Base-by-base conservation (phyloP, 2,329 filamentous ascomycete genomes). In the Aspergillus pseudoviridinutans region DNA sequence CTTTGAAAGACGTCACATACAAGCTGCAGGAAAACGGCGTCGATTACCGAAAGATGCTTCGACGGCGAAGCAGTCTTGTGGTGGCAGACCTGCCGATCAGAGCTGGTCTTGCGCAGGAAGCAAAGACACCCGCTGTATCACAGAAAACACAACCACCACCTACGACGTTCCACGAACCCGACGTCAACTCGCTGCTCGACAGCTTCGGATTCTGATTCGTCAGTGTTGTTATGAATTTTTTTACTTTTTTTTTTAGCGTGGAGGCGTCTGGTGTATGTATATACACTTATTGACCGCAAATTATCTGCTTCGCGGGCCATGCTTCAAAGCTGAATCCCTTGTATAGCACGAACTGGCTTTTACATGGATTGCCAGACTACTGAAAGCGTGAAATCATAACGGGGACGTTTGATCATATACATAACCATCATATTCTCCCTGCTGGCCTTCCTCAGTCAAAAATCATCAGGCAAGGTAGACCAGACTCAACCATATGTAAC, bases 151-250 rank as follows among this genome's bases (percentile, higher is more conserved):
- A 87, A 66, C 81, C 84, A 14, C 82, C 87, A 17, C 86, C 91
- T 1, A 91, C 88, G 22, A 86, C 88, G 61, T 97, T 97, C 71
- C 83, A 95, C 66, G 94, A 99, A 74, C 94, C 94, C n/a, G 92
- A 96, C 76, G 84, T 90, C 28, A 91, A 85, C 71, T 93, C 91
- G 58, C 76, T 99, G 69, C 80, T 97, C 66, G 93, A 97, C 79
- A 92, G 85, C 72, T 97, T 97, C 82, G 93, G 93, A 1, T 94
- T 97, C 71, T 97, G 63, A 53, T 24, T 24, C 27, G 52, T 22
- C 54, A 20, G 6, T 27, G 14, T 54, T 57, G 55, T 20, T 51
- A 10, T 46, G 6, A 4, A 14, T 27, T 6, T 17, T 47, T n/a
- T 4, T 41, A n/a, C n/a, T 20, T 7, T 6, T 17, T 47, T n/a